phyloP scores from a whole-genome alignment of 75 land plant genomes.

The Sequoia sempervirens region DNA sequence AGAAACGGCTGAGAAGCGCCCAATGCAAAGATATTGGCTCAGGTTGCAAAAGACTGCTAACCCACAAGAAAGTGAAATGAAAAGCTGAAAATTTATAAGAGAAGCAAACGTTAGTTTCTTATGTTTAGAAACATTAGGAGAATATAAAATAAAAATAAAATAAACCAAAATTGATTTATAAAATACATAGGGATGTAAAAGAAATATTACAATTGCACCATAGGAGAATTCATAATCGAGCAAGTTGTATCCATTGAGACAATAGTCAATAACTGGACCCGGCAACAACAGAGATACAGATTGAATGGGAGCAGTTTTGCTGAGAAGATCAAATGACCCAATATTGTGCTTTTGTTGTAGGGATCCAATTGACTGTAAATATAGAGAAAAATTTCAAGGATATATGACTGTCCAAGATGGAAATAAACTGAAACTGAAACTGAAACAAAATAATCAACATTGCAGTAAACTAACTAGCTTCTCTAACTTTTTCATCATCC shows the following conservation, averaged over 20 bases:
- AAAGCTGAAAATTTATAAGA: constrained; percentile 25
- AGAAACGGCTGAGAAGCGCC: constrained; percentile 45
- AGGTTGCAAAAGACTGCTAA: constrained; percentile 69
- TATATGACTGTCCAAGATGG: no score
- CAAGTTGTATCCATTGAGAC: constrained; percentile 37
- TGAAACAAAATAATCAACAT: no score
- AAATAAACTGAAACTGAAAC: no score
- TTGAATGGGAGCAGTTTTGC: constrained; percentile 87
- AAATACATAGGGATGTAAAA: not conserved
- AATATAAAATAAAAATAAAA: not conserved
- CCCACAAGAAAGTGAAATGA: constrained; percentile 55
- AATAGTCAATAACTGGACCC: constrained; percentile 70
- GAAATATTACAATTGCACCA: constrained; percentile 60
- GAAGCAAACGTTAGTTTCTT: not conserved
- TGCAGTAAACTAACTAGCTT: no score
- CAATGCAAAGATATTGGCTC: constrained; percentile 74
- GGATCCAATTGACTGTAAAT: constrained; percentile 70
- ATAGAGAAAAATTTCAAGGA: not conserved
- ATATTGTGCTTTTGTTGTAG: constrained; percentile 75
- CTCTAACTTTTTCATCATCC: no score
- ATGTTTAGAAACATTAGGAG: not conserved
- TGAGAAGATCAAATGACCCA: constrained; percentile 79
- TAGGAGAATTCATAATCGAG: constrained; percentile 28
- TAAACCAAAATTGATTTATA: not conserved
- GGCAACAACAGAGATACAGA: constrained; percentile 57